Percentiles rank a stretch among this genome's conserved stretches.
These are phyloP conservation scores for Eleusine coracana DNA, from an alignment of 176 grass and related monocot species.

Conservation along the genomic window DNA sequence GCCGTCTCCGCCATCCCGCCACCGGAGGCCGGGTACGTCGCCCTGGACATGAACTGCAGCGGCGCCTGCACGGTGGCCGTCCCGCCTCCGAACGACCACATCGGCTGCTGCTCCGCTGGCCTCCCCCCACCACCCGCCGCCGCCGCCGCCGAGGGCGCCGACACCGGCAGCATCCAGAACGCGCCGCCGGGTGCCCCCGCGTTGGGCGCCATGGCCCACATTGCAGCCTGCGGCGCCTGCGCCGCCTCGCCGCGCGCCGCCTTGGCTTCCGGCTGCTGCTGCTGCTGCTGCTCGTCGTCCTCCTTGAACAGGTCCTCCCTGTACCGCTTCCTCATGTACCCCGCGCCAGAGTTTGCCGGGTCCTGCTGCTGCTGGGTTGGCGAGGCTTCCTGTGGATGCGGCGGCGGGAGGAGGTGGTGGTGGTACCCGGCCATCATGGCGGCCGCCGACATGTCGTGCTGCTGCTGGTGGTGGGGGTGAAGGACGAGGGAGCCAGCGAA, in stretches of 20 bases:
- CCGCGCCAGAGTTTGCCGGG: conserved; percentile 19
- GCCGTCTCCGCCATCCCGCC: conserved; percentile 61
- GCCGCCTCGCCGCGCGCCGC: conserved; percentile 50
- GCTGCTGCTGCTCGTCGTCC: conserved; percentile 70
- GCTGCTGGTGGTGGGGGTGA: conserved; percentile 51
- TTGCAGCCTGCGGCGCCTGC: conserved; percentile 49
- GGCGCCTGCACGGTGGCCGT: conserved; percentile 76
- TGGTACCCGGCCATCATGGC: conserved; percentile 86
- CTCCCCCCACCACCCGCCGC: conserved; percentile 37
- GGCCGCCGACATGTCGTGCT: conserved; percentile 66
- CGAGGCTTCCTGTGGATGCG: not conserved
- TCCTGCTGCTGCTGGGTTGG: conserved; percentile 4
- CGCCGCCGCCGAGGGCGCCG: conserved; percentile 42
- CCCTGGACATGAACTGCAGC: conserved; percentile 71
- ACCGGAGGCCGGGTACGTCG: conserved; percentile 57
- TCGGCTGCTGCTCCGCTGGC: conserved; percentile 63
- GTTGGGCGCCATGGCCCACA: conserved; percentile 94
- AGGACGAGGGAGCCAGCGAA: conserved; percentile 46
- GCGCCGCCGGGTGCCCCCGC: conserved; percentile 58
- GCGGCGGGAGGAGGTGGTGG: conserved; percentile 66
- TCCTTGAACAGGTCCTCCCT: conserved; percentile 99
- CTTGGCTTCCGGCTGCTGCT: conserved; percentile 60
- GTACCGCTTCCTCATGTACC: conserved; percentile 78
- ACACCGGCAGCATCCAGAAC: conserved; percentile 97
- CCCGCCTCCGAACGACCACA: conserved; percentile 77